phyloP scores from a whole-genome alignment of 1,139 yeast species.

The Scheffersomyces insectosa region DNA sequence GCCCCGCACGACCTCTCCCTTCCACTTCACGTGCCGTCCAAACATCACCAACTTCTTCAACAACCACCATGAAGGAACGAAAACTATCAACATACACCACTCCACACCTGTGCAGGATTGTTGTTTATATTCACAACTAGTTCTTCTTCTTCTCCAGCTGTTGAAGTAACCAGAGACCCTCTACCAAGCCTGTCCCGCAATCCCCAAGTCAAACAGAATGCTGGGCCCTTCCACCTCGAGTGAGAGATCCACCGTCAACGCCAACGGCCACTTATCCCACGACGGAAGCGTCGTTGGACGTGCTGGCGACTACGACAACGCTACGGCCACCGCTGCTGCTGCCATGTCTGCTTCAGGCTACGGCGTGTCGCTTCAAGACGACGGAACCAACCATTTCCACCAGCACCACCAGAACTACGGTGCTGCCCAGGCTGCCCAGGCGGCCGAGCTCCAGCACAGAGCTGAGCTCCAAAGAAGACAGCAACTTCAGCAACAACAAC shows the following conservation, averaged over 20 bases:
- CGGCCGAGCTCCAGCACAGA: constrained; percentile 29
- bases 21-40: background rate
- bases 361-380: constrained; percentile 16
- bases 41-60: constrained; percentile 1
- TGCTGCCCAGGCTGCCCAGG: constrained; percentile 23
- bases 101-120: constrained; percentile 1
- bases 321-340: constrained; percentile 20
- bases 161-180: constrained; percentile 2
- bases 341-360: constrained; percentile 19
- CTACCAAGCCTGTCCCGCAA: background rate
- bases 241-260: constrained; percentile 29
- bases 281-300: constrained; percentile 3
- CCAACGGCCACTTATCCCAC: constrained; percentile 11
- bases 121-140: constrained; percentile 1
- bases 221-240: constrained; percentile 37
- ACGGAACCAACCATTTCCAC: constrained; percentile 24
- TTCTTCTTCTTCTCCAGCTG: background rate
- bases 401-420: constrained; percentile 26
- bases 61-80: background rate
- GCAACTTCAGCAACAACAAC: constrained; percentile 20
- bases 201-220: constrained; percentile 13
- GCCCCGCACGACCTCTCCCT: background rate
- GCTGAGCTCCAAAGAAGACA: constrained; percentile 25
- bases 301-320: constrained; percentile 16
- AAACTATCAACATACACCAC: background rate